Percentiles rank a stretch among this genome's conserved stretches.
These are phyloP conservation scores for Pontederia crassipes DNA, from an alignment of 176 grass and related monocot genomes.

Conservation along the genomic window DNA sequence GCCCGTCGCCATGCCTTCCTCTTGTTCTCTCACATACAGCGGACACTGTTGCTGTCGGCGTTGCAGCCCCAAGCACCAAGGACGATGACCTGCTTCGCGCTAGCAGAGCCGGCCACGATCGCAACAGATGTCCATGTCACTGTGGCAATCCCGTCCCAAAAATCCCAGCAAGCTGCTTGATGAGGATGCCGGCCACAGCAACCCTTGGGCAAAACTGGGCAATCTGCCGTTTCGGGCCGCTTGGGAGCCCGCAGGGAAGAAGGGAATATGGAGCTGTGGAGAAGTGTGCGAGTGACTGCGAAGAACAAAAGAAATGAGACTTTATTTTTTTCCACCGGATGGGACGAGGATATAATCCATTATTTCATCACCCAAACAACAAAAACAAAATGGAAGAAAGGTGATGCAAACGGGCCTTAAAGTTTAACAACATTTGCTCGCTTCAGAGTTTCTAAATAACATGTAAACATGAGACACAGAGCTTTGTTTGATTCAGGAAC, in stretches of 20 bases:
- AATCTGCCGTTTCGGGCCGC: slow-evolving; percentile 9
- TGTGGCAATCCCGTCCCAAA: slow-evolving; percentile 58
- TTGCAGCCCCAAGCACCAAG: not conserved
- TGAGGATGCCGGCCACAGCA: not conserved
- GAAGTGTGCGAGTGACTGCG: too few species aligned
- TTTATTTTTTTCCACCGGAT: too few species aligned
- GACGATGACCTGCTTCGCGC: slow-evolving; percentile 1
- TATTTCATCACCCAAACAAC: too few species aligned
- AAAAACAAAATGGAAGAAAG: too few species aligned
- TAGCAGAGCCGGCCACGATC: slow-evolving; percentile 20
- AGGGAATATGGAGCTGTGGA: slow-evolving; percentile 72
- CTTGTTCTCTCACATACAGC: slow-evolving; percentile 42
- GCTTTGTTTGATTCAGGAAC: too few species aligned
- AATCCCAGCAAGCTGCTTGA: slow-evolving; percentile 3
- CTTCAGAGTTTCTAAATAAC: too few species aligned
- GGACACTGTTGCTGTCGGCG: not conserved
- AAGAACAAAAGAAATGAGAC: too few species aligned
- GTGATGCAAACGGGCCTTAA: too few species aligned
- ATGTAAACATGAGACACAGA: too few species aligned
- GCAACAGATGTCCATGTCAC: slow-evolving; percentile 78
- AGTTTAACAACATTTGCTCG: too few species aligned
- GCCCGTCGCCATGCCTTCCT: slow-evolving; percentile 55
- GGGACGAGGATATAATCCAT: too few species aligned
- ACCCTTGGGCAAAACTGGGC: slow-evolving; percentile 34
- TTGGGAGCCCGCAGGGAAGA: slow-evolving; percentile 34